phyloP scores from a whole-genome alignment of 2,329 filamentous ascomycete species.

The Pleurostoma richardsiae region DNA sequence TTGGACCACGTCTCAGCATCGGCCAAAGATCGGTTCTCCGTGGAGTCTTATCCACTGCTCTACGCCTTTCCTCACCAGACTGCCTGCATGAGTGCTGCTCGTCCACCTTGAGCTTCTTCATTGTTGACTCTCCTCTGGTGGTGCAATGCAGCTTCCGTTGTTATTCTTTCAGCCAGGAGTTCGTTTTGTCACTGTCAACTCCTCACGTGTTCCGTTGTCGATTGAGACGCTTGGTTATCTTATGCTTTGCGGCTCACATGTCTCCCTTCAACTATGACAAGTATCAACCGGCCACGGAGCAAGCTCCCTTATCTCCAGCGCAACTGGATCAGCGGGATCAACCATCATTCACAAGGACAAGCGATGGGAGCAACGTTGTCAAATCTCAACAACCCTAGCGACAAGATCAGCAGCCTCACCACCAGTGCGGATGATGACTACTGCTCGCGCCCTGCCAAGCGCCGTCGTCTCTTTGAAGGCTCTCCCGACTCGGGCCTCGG shows the following conservation, averaged over 20 bases:
- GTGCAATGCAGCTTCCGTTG: too few species aligned
- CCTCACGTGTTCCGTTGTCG: background rate
- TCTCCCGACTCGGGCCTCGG: constrained; percentile 21
- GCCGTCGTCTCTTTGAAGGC: constrained; percentile 40
- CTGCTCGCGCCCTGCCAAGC: constrained; percentile 38
- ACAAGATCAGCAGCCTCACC: constrained; percentile 7
- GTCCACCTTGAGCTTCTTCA: too few species aligned
- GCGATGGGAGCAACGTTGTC: constrained; percentile 39
- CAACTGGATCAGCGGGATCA: constrained; percentile 45
- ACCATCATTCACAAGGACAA: constrained; percentile 26
- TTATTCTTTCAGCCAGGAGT: background rate
- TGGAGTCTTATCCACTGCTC: too few species aligned
- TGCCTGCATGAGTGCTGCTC: too few species aligned
- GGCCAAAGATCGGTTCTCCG: too few species aligned
- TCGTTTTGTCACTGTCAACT: background rate
- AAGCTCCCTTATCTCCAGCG: constrained; percentile 49
- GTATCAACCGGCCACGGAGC: constrained; percentile 38
- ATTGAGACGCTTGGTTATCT: background rate
- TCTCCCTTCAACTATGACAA: constrained; percentile 37
- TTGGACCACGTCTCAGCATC: too few species aligned
- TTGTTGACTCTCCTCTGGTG: too few species aligned
- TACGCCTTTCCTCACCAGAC: too few species aligned
- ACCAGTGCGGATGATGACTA: constrained; percentile 24
- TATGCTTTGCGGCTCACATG: constrained; percentile 8
- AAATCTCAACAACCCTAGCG: constrained; percentile 27